Conservation (phyloP, 371 early-diverging fungal genomes). For the Blakeslea trispora region DNA sequence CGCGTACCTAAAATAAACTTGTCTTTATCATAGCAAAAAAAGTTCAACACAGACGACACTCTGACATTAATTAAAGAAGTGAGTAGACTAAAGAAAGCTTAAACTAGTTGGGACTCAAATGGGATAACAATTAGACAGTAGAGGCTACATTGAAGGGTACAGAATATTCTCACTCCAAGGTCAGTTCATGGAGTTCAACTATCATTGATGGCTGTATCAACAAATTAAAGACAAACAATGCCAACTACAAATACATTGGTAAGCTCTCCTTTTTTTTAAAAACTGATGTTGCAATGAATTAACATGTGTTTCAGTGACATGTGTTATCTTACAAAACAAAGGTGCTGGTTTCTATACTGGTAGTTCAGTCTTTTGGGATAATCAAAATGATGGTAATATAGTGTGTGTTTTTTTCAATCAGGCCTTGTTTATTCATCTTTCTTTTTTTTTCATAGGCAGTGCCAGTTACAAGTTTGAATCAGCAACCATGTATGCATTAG, state of each 20-base stretch:
- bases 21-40: slow-evolving; percentile 13
- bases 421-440: not conserved
- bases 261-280: slow-evolving; percentile 5
- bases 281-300: too few species aligned
- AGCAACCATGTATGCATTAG: slow-evolving; percentile 64
- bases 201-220: slow-evolving; percentile 69
- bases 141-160: slow-evolving; percentile 64
- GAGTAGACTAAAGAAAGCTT: slow-evolving; percentile 5
- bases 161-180: slow-evolving; percentile 70
- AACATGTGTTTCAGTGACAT: slow-evolving; percentile 46
- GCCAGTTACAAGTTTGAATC: slow-evolving; percentile 69
- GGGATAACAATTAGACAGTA: slow-evolving; percentile 64
- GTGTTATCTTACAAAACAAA: slow-evolving; percentile 76
- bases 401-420: too few species aligned
- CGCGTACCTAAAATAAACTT: too few species aligned
- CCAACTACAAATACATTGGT: slow-evolving; percentile 79
- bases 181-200: slow-evolving; percentile 67
- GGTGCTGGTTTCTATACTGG: slow-evolving; percentile 79
- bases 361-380: slow-evolving; percentile 77
- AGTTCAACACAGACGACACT: slow-evolving; percentile 30
- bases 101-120: too few species aligned
- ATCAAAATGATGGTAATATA: slow-evolving; percentile 65
- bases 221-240: slow-evolving; percentile 62
- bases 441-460: slow-evolving; percentile 40
- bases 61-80: slow-evolving; percentile 37